Evolutionary conservation across 805 yeast genomes (phyloP), one percentile per base, ranked within the genome.

Genomic region (Ogataea dorogensis): DNA sequence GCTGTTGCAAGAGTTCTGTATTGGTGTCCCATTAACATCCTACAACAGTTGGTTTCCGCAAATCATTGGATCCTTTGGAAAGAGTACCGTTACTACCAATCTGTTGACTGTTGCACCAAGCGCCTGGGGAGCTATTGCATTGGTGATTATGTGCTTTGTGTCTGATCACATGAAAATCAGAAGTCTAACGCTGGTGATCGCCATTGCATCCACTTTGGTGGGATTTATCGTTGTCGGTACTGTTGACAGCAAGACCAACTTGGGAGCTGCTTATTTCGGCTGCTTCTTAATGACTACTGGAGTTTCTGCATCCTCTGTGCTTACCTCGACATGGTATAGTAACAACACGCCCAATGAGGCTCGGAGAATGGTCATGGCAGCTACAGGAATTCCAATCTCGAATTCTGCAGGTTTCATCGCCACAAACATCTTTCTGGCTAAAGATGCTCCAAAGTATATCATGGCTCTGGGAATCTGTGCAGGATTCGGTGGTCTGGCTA

Each of bases 401-500:
- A 75, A 75, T 46, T 68, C 74, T 25, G 79, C 78, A 28, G 80
- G 80, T 38, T 67, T 75, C 39, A 70, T 75, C 31, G 66, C 80
- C 4, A 65, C 76, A 17, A 73, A 67, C 44, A 68, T 75, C 26
- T 75, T 75, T 54, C 58, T 72, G 38, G 49, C 71, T 8, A 64
- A 66, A 38, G 79, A 73, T 51, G 69, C 77, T 11, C 81, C 81
- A 11, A 68, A 65, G 24, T 75, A 73, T 46, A 59, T 51, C 27
- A 74, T 73, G 1, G 80, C 79, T n/a, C 61, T 75, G 23, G 61
- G 65, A 31, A 70, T 69, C 36, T 63, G 70, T 31, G 66, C 77
- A 28, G 71, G 70, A 6, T 67, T 67, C 34, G 71, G 71, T 27
- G 67, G 67, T 16, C 66, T 70, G 37, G 67, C 76, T 1, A 63